Percentiles rank a stretch among this genome's conserved stretches.
Evolutionary conservation across 1,139 yeast species (phyloP).

Genomic region (Suhomyces yuchorum): DNA sequence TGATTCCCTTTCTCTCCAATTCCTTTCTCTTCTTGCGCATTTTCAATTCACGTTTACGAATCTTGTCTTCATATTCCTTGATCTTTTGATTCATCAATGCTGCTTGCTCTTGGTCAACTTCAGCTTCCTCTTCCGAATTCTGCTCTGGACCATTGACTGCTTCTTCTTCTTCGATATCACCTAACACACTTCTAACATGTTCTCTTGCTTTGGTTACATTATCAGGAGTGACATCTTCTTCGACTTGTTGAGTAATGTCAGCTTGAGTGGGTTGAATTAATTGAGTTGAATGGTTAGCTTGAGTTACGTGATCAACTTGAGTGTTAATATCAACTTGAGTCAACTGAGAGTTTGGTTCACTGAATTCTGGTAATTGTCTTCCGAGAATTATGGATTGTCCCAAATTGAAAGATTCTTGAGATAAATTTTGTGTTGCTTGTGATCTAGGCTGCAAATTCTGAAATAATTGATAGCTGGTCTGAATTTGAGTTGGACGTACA

Average conservation of each 20-base stretch:
- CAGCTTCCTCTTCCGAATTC: background rate
- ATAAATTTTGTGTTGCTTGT: slow-evolving; percentile 7
- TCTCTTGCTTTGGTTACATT: slow-evolving; percentile 30
- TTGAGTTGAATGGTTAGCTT: background rate
- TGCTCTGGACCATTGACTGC: background rate
- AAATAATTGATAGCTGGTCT: slow-evolving; percentile 24
- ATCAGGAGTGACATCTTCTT: slow-evolving; percentile 28
- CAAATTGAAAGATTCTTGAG: slow-evolving; percentile 13
- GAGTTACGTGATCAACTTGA: slow-evolving; percentile 10
- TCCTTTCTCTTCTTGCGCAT: slow-evolving; percentile 46
- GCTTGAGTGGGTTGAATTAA: slow-evolving; percentile 19
- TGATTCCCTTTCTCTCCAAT: slow-evolving; percentile 53
- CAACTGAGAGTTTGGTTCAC: slow-evolving; percentile 12
- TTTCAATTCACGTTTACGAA: slow-evolving; percentile 41
- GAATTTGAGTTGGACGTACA: slow-evolving; percentile 6
- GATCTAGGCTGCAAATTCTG: slow-evolving; percentile 34
- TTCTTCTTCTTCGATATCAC: slow-evolving; percentile 17
- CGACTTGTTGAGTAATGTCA: slow-evolving; percentile 16
- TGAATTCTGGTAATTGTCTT: slow-evolving; percentile 25
- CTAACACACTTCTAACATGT: slow-evolving; percentile 16
- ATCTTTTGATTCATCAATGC: slow-evolving; percentile 35
- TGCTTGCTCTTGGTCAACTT: slow-evolving; percentile 25
- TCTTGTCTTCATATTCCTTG: slow-evolving; percentile 40
- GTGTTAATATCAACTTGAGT: slow-evolving; percentile 13
- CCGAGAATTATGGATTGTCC: slow-evolving; percentile 9